Conservation (phyloP, 345 rosid species). For the Murraya koenigii region DNA sequence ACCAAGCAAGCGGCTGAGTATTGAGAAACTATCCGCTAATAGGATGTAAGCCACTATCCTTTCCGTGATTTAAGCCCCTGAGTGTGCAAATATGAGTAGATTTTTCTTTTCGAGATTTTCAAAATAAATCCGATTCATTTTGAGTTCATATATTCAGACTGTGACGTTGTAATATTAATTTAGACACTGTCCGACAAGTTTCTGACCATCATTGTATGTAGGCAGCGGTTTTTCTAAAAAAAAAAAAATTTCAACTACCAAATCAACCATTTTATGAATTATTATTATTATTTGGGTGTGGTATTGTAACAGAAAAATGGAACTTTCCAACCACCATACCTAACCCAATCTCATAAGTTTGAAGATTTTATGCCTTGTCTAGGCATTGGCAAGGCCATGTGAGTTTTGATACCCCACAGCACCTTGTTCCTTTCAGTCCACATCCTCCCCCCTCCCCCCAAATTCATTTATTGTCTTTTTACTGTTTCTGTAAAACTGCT, state of each 20-base stretch:
- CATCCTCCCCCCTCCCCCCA: not conserved
- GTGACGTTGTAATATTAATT: too few relatives aligned
- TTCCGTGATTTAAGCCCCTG: too few relatives aligned
- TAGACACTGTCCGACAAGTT: too few relatives aligned
- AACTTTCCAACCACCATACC: constrained; percentile 39
- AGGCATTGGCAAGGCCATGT: constrained; percentile 27
- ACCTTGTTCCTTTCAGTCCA: not conserved
- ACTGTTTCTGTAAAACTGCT: not conserved
- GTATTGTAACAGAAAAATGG: constrained; percentile 1
- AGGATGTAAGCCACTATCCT: too few relatives aligned
- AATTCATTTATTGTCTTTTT: not conserved
- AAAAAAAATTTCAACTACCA: not conserved
- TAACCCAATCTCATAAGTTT: constrained; percentile 26
- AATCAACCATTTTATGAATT: not conserved
- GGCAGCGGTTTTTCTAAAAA: too few relatives aligned
- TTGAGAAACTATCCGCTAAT: too few relatives aligned
- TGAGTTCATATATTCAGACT: too few relatives aligned
- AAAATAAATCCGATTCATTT: too few relatives aligned
- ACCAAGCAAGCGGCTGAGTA: too few relatives aligned
- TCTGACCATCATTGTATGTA: too few relatives aligned
- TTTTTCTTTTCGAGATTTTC: too few relatives aligned
- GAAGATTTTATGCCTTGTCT: constrained; percentile 20
- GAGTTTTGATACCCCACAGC: constrained; percentile 24
- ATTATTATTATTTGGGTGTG: not conserved
- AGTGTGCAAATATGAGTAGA: too few relatives aligned